phyloP scores from a whole-genome alignment of 1,284 basidiomycete species.

The Ganoderma sinense region DNA sequence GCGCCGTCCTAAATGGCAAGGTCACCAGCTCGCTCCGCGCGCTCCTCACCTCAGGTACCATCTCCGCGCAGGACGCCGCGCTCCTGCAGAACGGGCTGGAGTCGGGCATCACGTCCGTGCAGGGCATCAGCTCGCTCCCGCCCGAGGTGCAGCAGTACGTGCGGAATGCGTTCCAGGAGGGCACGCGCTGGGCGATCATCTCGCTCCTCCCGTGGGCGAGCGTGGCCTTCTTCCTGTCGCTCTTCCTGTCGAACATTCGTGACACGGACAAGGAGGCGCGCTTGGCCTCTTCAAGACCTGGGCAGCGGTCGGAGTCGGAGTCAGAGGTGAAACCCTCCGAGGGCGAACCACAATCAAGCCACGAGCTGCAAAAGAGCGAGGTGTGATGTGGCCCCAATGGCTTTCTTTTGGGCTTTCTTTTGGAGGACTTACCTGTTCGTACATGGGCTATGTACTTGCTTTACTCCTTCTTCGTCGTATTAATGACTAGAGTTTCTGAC shows the following conservation, averaged over 20 bases:
- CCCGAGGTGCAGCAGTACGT: slow-evolving; percentile 44
- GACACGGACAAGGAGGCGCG: slow-evolving; percentile 35
- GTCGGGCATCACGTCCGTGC: slow-evolving; percentile 41
- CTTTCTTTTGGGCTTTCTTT: neutral
- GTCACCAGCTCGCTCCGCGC: slow-evolving; percentile 44
- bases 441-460: neutral
- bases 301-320: no score
- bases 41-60: slow-evolving; percentile 36
- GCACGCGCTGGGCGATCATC: slow-evolving; percentile 52
- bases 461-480: neutral
- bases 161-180: slow-evolving; percentile 49
- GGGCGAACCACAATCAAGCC: neutral
- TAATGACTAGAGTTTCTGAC: neutral
- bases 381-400: neutral
- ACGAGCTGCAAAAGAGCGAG: neutral
- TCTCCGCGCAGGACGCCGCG: slow-evolving; percentile 39
- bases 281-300: neutral
- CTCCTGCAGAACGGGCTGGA: slow-evolving; percentile 35
- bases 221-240: slow-evolving; percentile 43
- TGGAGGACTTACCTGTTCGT: neutral
- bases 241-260: slow-evolving; percentile 48
- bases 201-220: slow-evolving; percentile 56
- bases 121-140: slow-evolving; percentile 46
- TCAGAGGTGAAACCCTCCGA: neutral
- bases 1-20: slow-evolving; percentile 53